Base-by-base conservation (phyloP, 192 early-diverging fungal genomes). In the Coemansia furcata region DNA sequence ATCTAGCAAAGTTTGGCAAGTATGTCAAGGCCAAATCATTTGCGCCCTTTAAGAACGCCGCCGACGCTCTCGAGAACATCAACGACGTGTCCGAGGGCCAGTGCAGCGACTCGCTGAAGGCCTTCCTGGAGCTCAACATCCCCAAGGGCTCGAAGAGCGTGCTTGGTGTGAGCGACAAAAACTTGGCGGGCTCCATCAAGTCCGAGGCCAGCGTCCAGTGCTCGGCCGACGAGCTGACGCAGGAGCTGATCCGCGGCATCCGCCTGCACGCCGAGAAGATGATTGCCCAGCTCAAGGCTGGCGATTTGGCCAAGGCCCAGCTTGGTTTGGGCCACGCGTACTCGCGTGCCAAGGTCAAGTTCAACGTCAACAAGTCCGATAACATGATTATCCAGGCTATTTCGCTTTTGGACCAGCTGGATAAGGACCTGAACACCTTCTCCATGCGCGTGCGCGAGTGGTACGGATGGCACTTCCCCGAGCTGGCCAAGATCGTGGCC, bases 401-500 rank as follows among this genome's bases (percentile, higher is more conserved):
- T 68, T 89, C 92, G 43, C 87, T 99, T 11, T 85, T 98, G 73
- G 97, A 98, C 84, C 93, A 98, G 77, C 84, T 98, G 70, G 96
- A 98, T 87, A 98, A 98, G 88, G 96, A 98, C 67, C 85, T 98
- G 74, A 98, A 98, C 88, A 96, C 92, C 52, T 98, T 95, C 71
- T 86, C 96, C 59, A 98, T 98, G 96, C 87, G 96, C 57, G 90
- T 90, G 68, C 88, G 94, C 69, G 98, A 99, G 85, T 99, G 98
- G 98, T 99, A 99, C 84, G 92, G 91, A 62, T 99, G 96, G 96
- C 98, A 99, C 78, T 99, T 99, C 87, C 98, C 98, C 36, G 96
- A 99, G 86, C 82, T 99, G 59, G 89, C 94, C 77, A 97, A 97
- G 85, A 95, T 99, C 72, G 89, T 97, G 69, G 86, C 83, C 68